phyloP scores from a whole-genome alignment of 441 rosid genomes.

The Raphanus hybrid region DNA sequence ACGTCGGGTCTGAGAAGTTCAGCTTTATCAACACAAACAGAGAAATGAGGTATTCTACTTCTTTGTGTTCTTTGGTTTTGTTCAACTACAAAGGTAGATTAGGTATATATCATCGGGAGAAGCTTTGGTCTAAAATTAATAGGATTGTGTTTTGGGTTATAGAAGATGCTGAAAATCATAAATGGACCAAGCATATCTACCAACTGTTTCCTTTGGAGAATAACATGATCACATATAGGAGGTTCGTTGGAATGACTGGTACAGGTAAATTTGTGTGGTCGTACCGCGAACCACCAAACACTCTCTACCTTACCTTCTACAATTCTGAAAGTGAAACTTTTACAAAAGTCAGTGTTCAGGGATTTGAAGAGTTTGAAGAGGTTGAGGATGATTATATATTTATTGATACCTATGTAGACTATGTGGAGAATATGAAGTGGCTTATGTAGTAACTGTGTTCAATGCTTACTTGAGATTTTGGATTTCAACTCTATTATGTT shows the following conservation, averaged over 20 bases:
- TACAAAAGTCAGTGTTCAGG: neutral
- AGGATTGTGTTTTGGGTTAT: conserved; percentile 3
- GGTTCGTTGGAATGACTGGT: neutral
- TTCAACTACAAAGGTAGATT: conserved; percentile 1
- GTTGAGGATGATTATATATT: neutral
- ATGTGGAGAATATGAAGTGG: neutral
- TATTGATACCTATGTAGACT: neutral
- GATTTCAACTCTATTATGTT: too few relatives aligned
- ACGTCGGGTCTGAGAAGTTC: neutral
- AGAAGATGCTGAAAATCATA: conserved; percentile 4
- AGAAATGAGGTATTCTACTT: neutral
- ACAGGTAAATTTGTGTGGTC: neutral
- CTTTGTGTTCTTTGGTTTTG: neutral
- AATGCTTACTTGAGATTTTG: neutral
- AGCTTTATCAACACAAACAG: neutral
- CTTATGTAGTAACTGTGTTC: neutral
- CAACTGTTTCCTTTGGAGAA: neutral
- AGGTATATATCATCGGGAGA: neutral
- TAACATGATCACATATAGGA: neutral
- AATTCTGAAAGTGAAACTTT: neutral
- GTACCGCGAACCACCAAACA: neutral
- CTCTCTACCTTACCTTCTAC: neutral
- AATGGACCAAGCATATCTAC: neutral
- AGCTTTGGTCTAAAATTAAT: neutral
- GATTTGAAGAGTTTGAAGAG: neutral